A percentile compares a stretch with the other conserved stretches of the same genome.
Conservation (phyloP, 148 eudicot genomes). For the Polygonum maritimum region DNA sequence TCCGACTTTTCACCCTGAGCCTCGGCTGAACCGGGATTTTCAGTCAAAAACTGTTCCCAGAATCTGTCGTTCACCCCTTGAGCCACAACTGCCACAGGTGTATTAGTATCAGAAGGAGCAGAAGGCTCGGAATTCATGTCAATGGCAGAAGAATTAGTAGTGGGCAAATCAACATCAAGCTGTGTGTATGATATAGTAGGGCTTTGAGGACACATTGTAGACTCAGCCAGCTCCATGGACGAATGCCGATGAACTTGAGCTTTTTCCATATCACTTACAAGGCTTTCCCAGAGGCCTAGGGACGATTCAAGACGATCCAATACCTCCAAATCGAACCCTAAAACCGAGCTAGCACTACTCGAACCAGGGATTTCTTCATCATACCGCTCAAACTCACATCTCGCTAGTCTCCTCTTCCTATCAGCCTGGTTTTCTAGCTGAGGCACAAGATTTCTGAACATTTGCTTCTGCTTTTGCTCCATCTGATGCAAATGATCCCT, state of each 20-base stretch:
- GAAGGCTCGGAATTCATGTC: constrained; percentile 62
- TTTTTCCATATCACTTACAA: constrained; percentile 26
- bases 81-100: neutral
- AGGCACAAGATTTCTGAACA: constrained; percentile 34
- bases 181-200: constrained; percentile 64
- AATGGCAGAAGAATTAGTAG: constrained; percentile 30
- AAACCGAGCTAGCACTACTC: constrained; percentile 14
- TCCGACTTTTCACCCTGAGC: constrained; percentile 41
- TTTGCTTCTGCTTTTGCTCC: constrained; percentile 35
- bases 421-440: constrained; percentile 41
- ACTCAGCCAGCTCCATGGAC: constrained; percentile 39
- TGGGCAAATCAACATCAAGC: constrained; percentile 35
- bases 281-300: constrained; percentile 52
- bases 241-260: constrained; percentile 19
- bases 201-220: constrained; percentile 44
- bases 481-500: constrained; percentile 37
- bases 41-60: constrained; percentile 86
- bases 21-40: constrained; percentile 64
- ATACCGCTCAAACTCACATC: constrained; percentile 21
- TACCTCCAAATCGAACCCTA: constrained; percentile 31
- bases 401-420: constrained; percentile 57
- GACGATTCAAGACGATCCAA: constrained; percentile 59
- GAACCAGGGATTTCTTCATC: constrained; percentile 42
- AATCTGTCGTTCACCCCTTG: constrained; percentile 67
- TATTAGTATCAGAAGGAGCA: constrained; percentile 21